These are phyloP conservation scores for Dendryphion nanum DNA, from an alignment of 2,329 filamentous ascomycete species.

Conservation along the genomic window DNA sequence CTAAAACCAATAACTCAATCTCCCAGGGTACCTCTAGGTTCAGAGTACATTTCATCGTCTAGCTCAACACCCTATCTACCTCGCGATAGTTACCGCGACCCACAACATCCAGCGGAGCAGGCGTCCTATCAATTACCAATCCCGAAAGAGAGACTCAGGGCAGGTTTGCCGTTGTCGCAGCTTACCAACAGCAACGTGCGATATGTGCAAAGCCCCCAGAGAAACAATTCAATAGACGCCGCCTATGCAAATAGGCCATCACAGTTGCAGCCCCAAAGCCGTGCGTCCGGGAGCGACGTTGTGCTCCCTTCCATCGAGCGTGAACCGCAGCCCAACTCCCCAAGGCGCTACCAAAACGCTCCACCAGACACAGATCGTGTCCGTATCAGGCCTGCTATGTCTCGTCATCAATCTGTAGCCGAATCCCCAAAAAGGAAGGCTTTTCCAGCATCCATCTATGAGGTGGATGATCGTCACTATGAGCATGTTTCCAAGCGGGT, in stretches of 20 bases:
- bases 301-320: constrained; percentile 10
- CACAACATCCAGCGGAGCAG: background rate
- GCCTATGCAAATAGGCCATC: background rate
- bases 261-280: background rate
- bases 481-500: background rate
- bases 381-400: background rate
- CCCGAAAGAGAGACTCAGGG: too few species aligned
- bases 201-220: background rate
- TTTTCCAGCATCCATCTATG: background rate
- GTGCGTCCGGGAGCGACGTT: constrained; percentile 1
- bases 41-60: background rate
- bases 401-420: background rate
- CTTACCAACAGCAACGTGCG: background rate
- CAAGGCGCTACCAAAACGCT: background rate
- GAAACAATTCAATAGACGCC: background rate
- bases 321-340: constrained; percentile 1
- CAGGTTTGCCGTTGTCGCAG: background rate
- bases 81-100: too few species aligned
- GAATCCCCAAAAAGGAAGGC: background rate
- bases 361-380: background rate
- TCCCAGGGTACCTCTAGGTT: background rate
- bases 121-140: too few species aligned
- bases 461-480: background rate
- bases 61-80: background rate
- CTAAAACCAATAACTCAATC: background rate